phyloP scores from a whole-genome alignment of 495 filamentous ascomycete genomes.

The Mytilinidion resinicola region DNA sequence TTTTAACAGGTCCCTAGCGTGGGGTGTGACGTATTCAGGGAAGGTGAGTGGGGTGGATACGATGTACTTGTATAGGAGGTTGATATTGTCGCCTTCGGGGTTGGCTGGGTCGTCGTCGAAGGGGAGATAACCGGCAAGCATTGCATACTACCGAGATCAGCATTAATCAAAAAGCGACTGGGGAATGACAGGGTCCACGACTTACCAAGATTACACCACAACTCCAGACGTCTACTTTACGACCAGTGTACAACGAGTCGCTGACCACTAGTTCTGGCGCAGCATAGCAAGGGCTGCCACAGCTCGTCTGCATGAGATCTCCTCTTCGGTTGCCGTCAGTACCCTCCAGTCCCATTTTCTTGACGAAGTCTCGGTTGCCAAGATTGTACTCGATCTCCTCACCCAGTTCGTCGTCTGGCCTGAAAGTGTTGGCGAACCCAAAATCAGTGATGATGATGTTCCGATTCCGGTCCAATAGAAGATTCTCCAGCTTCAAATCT shows the following conservation, averaged over 20 bases:
- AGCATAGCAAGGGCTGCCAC: slow-evolving; percentile 87
- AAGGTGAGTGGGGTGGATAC: slow-evolving; percentile 95
- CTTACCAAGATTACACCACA: slow-evolving; percentile 97
- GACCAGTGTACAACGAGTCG: slow-evolving; percentile 92
- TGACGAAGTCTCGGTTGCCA: slow-evolving; percentile 76
- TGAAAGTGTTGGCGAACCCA: slow-evolving; percentile 97
- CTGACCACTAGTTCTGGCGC: slow-evolving; percentile 96
- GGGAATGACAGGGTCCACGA: slow-evolving; percentile 7
- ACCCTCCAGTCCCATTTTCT: slow-evolving; percentile 67
- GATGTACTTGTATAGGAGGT: slow-evolving; percentile 98
- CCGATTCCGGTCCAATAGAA: slow-evolving; percentile 88
- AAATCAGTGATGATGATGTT: slow-evolving; percentile 99
- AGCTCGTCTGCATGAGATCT: slow-evolving; percentile 77
- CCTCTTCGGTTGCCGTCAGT: slow-evolving; percentile 55
- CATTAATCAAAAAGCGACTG: background rate
- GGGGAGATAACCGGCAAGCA: slow-evolving; percentile 97
- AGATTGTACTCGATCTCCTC: slow-evolving; percentile 88
- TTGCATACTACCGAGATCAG: slow-evolving; percentile 68
- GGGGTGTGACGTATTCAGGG: slow-evolving; percentile 97
- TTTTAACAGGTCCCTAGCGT: slow-evolving; percentile 85
- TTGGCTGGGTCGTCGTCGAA: slow-evolving; percentile 99
- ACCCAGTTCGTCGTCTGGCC: slow-evolving; percentile 76
- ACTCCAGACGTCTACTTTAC: slow-evolving; percentile 99
- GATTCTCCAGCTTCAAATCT: slow-evolving; percentile 94
- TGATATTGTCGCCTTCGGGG: slow-evolving; percentile 98